These are phyloP conservation scores for Thamnidium elegans DNA, from an alignment of 192 early-diverging fungal genomes.

Conservation along the genomic window DNA sequence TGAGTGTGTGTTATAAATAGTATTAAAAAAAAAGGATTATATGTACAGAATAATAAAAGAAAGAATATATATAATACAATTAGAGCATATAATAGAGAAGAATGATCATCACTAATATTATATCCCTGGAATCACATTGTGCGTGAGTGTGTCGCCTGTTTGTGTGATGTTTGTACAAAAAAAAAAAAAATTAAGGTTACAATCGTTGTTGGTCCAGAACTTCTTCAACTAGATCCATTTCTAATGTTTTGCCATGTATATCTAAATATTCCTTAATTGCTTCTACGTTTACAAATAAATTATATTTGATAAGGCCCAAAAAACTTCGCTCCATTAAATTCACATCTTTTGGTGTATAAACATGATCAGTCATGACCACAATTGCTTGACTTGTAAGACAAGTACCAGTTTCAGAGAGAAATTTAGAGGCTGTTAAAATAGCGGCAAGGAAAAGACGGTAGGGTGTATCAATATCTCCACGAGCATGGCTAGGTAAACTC, in stretches of 20 bases:
- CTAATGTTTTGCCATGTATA: constrained; percentile 32
- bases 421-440: constrained; percentile 67
- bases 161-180: neutral
- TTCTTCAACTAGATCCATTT: constrained; percentile 36
- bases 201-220: constrained; percentile 24
- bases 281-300: constrained; percentile 49
- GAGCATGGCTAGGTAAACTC: constrained; percentile 57
- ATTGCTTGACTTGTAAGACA: constrained; percentile 35
- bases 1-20: too few species aligned
- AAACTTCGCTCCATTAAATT: constrained; percentile 59
- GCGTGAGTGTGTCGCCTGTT: neutral
- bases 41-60: too few species aligned
- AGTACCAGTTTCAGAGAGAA: constrained; percentile 48
- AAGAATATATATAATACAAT: too few species aligned
- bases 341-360: constrained; percentile 53
- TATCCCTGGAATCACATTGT: too few species aligned
- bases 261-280: constrained; percentile 44
- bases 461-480: constrained; percentile 68
- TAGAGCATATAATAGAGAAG: too few species aligned
- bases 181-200: neutral
- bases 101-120: too few species aligned
- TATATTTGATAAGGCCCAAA: constrained; percentile 52
- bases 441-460: constrained; percentile 71
- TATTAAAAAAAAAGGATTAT: too few species aligned
- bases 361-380: constrained; percentile 43